Conservation (phyloP, 1,284 basidiomycete genomes). For the Coriolopsis trogii region DNA sequence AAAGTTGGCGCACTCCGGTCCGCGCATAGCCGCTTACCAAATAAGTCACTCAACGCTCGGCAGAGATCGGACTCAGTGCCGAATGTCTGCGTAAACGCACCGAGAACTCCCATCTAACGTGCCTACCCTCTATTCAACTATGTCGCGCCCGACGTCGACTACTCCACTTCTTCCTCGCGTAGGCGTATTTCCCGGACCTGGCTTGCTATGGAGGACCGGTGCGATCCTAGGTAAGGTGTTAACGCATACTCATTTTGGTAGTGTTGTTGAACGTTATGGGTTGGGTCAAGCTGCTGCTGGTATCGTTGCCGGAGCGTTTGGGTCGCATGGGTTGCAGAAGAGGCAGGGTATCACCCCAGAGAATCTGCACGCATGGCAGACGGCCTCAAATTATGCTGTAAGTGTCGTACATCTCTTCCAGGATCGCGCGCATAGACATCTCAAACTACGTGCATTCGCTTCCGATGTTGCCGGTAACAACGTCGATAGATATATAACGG, state of each 20-base stretch:
- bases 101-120: neutral
- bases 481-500: slow-evolving; percentile 85
- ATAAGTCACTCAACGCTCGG: neutral
- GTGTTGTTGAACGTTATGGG: neutral
- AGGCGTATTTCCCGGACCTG: slow-evolving; percentile 19
- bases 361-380: slow-evolving; percentile 61
- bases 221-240: slow-evolving; percentile 30
- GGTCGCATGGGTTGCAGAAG: slow-evolving; percentile 63
- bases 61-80: neutral
- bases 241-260: neutral
- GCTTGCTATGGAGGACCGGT: slow-evolving; percentile 33
- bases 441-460: no score
- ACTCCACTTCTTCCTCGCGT: slow-evolving; percentile 32
- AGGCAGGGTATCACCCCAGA: slow-evolving; percentile 52
- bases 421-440: neutral
- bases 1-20: no score
- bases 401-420: slow-evolving; percentile 22
- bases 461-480: no score
- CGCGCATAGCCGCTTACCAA: neutral
- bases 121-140: neutral
- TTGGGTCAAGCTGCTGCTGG: slow-evolving; percentile 51
- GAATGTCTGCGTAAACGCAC: neutral
- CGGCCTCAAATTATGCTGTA: slow-evolving; percentile 68
- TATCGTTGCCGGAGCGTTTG: slow-evolving; percentile 71
- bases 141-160: slow-evolving; percentile 26